Conservation (phyloP, 768 basidiomycete genomes). For the Suillus plorans region DNA sequence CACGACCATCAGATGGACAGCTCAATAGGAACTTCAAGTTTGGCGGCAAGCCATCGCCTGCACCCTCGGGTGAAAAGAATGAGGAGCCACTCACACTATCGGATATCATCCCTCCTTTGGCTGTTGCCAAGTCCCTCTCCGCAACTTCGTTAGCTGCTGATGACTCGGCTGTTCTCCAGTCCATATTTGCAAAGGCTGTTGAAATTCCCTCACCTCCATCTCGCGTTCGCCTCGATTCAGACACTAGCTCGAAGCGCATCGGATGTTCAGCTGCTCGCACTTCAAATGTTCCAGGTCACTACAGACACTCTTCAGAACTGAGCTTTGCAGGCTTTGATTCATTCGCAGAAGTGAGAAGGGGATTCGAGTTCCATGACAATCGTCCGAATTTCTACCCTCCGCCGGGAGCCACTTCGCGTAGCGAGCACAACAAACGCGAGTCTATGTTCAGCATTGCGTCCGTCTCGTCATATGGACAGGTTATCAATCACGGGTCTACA, state of each 20-base stretch:
- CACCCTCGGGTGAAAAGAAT: constrained; percentile 7
- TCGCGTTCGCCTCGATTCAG: constrained; percentile 42
- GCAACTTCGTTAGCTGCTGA: constrained; percentile 44
- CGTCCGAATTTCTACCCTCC: constrained; percentile 70
- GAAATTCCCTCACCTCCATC: constrained; percentile 34
- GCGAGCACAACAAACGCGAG: constrained; percentile 47
- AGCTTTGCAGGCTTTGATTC: constrained; percentile 76
- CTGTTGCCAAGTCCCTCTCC: constrained; percentile 50
- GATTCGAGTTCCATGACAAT: constrained; percentile 68
- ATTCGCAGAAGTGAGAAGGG: constrained; percentile 76
- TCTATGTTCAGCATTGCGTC: constrained; percentile 76
- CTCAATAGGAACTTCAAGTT: constrained; percentile 76
- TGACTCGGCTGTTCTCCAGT: constrained; percentile 53
- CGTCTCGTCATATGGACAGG: constrained; percentile 74
- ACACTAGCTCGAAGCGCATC: constrained; percentile 39
- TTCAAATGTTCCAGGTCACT: constrained; percentile 27
- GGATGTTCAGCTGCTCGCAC: constrained; percentile 22
- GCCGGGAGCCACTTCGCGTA: constrained; percentile 35
- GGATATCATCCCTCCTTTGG: constrained; percentile 71
- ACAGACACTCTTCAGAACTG: constrained; percentile 44
- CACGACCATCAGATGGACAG: constrained; percentile 59
- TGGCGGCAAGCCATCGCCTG: constrained; percentile 45
- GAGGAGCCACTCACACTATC: constrained; percentile 54
- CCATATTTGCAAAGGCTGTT: constrained; percentile 50
- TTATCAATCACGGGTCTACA: constrained; percentile 55